Percentiles rank a stretch among this genome's conserved stretches.
phyloP scores from a whole-genome alignment of 2,329 filamentous ascomycete species.

The Pseudodiploospora longispora region DNA sequence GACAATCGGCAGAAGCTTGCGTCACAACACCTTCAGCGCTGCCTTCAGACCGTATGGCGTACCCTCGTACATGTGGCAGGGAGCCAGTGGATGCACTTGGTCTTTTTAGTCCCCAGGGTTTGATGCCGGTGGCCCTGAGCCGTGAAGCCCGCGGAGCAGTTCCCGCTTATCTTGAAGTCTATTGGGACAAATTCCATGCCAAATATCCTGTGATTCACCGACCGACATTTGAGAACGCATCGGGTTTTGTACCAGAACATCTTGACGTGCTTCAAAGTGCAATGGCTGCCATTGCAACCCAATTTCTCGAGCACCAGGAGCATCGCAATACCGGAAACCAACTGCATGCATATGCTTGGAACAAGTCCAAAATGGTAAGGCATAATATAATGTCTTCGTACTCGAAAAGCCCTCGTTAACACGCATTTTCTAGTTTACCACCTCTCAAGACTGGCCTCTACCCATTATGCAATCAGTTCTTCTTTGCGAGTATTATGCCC shows the following conservation, averaged over 20 bases:
- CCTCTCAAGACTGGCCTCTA: constrained; percentile 34
- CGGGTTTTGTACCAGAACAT: constrained; percentile 22
- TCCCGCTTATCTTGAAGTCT: constrained; percentile 42
- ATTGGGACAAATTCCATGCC: constrained; percentile 44
- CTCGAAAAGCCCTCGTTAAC: constrained; percentile 21
- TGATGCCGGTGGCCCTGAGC: constrained; percentile 27
- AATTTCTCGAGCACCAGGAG: constrained; percentile 39
- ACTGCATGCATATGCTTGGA: constrained; percentile 43
- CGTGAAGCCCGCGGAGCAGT: constrained; percentile 34
- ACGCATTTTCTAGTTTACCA: constrained; percentile 6
- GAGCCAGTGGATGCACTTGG: constrained; percentile 33
- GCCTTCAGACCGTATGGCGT: constrained; percentile 24
- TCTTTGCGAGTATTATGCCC: constrained; percentile 46
- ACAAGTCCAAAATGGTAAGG: constrained; percentile 42
- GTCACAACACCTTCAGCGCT: constrained; percentile 36
- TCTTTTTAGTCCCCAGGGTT: constrained; percentile 20
- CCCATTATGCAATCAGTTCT: constrained; percentile 45
- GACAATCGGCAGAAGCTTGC: constrained; percentile 41
- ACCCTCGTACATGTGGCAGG: constrained; percentile 28
- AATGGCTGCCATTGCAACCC: constrained; percentile 50
- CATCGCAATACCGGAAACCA: constrained; percentile 42
- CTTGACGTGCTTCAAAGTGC: constrained; percentile 40
- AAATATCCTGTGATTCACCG: constrained; percentile 44
- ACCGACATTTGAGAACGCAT: constrained; percentile 32
- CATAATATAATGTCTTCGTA: not conserved